Evolutionary conservation across 2,329 filamentous ascomycete species (phyloP).

Genomic region (Dactylellina parvicollis): DNA sequence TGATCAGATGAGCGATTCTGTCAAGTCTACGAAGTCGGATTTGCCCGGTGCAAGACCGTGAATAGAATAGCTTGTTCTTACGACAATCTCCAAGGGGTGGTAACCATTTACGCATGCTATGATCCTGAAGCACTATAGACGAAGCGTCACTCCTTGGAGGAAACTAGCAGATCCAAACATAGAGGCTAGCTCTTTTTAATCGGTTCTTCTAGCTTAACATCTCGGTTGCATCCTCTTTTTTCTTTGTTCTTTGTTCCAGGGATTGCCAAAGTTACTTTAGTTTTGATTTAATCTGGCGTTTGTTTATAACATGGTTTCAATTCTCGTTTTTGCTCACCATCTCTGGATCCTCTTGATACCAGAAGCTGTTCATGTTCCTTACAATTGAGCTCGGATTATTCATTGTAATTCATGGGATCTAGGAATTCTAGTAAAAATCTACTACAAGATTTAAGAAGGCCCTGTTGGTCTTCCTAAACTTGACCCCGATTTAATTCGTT

Average conservation of each 20-base stretch:
- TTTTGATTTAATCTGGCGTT: conserved; percentile 17
- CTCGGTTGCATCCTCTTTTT: background rate
- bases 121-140: background rate
- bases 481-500: background rate
- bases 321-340: background rate
- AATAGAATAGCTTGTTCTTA: conserved; percentile 3
- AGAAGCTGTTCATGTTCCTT: background rate
- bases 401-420: conserved; percentile 11
- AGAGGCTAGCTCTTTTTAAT: background rate
- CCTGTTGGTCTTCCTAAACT: background rate
- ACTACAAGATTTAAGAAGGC: background rate
- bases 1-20: conserved; percentile 51
- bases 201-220: background rate
- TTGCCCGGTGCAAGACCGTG: conserved; percentile 44
- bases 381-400: background rate
- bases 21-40: conserved; percentile 49
- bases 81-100: background rate
- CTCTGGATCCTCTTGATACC: background rate
- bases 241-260: conserved; percentile 8
- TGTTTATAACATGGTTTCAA: conserved; percentile 6
- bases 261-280: conserved; percentile 7
- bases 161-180: too few species aligned
- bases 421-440: background rate
- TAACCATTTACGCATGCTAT: too few species aligned
- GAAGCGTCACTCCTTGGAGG: background rate